phyloP scores from a whole-genome alignment of 345 rosid genomes.

The Sonneratia caseolaris region DNA sequence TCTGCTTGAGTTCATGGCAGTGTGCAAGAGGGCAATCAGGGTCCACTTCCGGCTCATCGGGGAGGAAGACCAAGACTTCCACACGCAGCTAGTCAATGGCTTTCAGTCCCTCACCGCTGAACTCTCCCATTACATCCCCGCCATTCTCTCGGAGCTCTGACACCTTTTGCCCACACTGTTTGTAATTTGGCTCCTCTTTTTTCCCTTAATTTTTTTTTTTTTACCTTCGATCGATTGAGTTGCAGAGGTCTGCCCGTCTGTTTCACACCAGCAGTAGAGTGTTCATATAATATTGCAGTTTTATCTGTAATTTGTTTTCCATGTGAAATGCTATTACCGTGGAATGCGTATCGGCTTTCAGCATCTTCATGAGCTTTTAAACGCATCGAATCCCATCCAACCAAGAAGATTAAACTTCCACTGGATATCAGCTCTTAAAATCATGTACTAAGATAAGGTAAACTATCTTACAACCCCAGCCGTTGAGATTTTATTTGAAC shows the following conservation, averaged over 20 bases:
- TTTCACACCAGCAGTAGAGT: neutral
- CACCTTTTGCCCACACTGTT: neutral
- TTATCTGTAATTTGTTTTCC: neutral
- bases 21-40: conserved; percentile 94
- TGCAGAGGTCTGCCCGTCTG: neutral
- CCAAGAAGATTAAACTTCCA: neutral
- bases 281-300: neutral
- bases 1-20: conserved; percentile 96
- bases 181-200: neutral
- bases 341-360: too few species aligned
- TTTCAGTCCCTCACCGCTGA: conserved; percentile 98
- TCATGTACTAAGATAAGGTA: neutral
- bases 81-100: conserved; percentile 97
- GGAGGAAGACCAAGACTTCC: conserved; percentile 96
- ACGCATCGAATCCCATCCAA: too few species aligned
- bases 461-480: neutral
- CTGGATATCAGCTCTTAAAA: neutral
- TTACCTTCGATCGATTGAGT: neutral
- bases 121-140: conserved; percentile 93
- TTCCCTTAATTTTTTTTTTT: neutral
- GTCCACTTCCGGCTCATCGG: conserved; percentile 91
- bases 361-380: too few species aligned
- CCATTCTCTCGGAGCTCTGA: conserved; percentile 93
- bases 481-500: neutral
- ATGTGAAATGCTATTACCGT: neutral